Evolutionary conservation across 2,329 filamentous ascomycete genomes (phyloP), one percentile per base, ranked within the genome.

Genomic region (Dactylella cylindrospora): DNA sequence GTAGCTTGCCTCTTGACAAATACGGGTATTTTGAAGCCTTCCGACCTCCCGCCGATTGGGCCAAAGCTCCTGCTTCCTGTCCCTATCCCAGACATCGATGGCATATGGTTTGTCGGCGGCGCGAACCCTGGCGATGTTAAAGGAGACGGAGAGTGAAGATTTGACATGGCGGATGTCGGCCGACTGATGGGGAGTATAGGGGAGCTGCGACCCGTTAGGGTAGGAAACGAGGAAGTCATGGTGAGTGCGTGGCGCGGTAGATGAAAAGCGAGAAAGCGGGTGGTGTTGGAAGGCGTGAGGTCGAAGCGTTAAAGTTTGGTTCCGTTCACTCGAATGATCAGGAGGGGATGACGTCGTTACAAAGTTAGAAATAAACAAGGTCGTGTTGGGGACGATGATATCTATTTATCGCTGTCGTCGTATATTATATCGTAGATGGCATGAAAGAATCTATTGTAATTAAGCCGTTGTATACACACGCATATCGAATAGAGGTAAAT

Each of bases 141-240:
- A 38, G 57, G 57, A 3, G 57, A 62, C 12, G 17, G 25, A 12
- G 41, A 25, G 25, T 54, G 40, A 6, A 45, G 35, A 23, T 50
- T 54, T 12, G 49, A 54, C 41, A 54, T 40, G 23, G 49, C 40
- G 17, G 57, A 62, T 17, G 43, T 25, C 31, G 57, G 57, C 17
- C 57, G 50, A 31, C 49, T 62, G 15, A 49, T 62, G 25, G 57
- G 57, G n/a, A 62, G 35, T 20, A 62, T 54, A 9, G 57, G 57
- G 26, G 57, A 62, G 33, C 43, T 44, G 29, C 57, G 57, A 10
- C 57, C 57, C 31, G 49, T 49, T 38, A 62, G 44, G 15, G 57
- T 54, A 33, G 51, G 57, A 22, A 62, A 62, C 33, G 57, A 62
- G 7, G 57, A 39, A 39, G 53, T 32, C 47, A 53, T 60, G 20